Base-by-base conservation (phyloP, 768 basidiomycete genomes). In the Ramaria sp. region DNA sequence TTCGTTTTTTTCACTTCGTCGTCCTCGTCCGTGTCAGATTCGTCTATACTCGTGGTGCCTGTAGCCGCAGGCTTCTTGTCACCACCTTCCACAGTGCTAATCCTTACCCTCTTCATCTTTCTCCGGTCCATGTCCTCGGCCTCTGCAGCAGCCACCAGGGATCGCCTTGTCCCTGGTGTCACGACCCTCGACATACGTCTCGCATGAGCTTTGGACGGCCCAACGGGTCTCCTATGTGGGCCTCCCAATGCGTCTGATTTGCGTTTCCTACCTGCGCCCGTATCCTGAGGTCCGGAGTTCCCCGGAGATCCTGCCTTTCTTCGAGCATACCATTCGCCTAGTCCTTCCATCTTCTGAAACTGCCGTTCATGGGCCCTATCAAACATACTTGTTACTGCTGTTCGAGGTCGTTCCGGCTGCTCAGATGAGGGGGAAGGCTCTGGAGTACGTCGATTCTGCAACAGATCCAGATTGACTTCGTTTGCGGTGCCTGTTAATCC, bases 311-410 rank as follows among this genome's bases (percentile, higher is more conserved):
- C 17, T 75, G 71, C 48, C 65, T 71, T 49, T 15, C 54, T 45
- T 30, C 75, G 75, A 4, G 79, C 74, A 62, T 79, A 79, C 59
- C 79, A 77, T 11, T 63, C 71, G 11, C 71, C 77, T 63, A 90
- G 89, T 7, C 84, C 82, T 61, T 87, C 85, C 88, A 91, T 91
- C 74, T 80, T 84, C 54, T 70, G 69, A 65, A 90, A 90, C 57
- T 79, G 78, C 37, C 77, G 73, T 54, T 82, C 76, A 63, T 91
- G 88, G 24, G 73, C 65, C 63, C 76, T 78, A 20, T 83, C 77
- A 64, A 89, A 79, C 48, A 73, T 64, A 54, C 67, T 41, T 20
- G 51, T 58, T n/a, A 51, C 30, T 38, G 53, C 27, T 17, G 50
- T 52, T 22, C 34, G 31, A 4, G 43, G 42, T 33, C 41, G 57